Evolutionary conservation across 176 grass and related monocot genomes (phyloP), one percentile per base, ranked within the genome.

Genomic region (Stipa capillata): DNA sequence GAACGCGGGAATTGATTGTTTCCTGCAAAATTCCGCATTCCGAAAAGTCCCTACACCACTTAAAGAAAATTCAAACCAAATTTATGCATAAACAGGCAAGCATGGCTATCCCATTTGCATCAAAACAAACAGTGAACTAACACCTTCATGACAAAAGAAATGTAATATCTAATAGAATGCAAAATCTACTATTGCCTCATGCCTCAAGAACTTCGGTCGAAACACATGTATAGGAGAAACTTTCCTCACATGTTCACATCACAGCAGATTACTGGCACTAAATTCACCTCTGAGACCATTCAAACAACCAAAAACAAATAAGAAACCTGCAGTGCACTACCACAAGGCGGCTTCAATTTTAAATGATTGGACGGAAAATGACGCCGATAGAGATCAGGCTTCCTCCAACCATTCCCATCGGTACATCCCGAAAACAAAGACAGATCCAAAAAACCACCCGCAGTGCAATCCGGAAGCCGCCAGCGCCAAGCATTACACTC

Each of bases 401-500:
- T 66, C 14, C 34, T 34, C 11, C 43, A 17, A 11, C 29, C 76
- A 70, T 41, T 18, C 43, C 16, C 82, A 35, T 34, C 36, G n/a
- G n/a, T n/a, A 11, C 54, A 64, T 6, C 77, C 16, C 47, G 15
- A 8, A 53, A 62, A 45, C 5, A 47, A 52, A 18, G 8, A 47
- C 44, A 54, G 84, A 90, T 86, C 80, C 67, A 79, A 23, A 24
- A 24, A 7, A 44, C 53, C 61, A 25, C 42, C 43, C 15, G 59
- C 51, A 36, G 67, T 27, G 29, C 52, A 81, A 72, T 72, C 54
- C 63, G 1, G 35, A 7, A 71, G 82, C 29, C 63, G 32, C 29
- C 45, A 11, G 53, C 79, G 36, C 16, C 77, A 49, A 55, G 52
- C 76, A 85, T 72, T 89, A 79, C 72, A 41, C 72, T 72, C 4